phyloP scores from a whole-genome alignment of 805 yeast species.

The Hanseniaspora occidentalis region DNA sequence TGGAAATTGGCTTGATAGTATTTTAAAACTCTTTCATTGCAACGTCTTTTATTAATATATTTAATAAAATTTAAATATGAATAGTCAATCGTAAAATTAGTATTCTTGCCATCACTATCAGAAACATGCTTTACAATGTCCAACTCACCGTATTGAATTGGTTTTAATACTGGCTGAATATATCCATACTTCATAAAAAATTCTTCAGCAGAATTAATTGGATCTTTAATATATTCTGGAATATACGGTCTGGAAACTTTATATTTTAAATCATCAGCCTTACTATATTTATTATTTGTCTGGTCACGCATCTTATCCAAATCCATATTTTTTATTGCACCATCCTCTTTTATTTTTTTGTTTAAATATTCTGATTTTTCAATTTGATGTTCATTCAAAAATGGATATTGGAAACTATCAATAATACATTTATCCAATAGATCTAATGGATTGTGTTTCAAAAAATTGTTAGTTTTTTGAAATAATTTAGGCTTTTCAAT shows the following conservation, averaged over 20 bases:
- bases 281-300: too few relatives aligned
- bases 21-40: background rate
- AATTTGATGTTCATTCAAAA: background rate
- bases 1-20: background rate
- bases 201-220: constrained; percentile 1
- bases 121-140: background rate
- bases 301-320: too few relatives aligned
- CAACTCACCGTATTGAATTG: background rate
- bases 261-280: background rate
- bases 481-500: background rate
- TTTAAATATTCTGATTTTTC: background rate
- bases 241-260: background rate
- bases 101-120: background rate
- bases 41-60: constrained; percentile 4
- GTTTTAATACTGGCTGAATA: constrained; percentile 1
- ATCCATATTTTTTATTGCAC: too few relatives aligned
- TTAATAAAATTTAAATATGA: background rate
- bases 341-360: too few relatives aligned
- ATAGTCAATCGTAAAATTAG: background rate
- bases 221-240: background rate
- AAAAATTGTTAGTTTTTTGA: background rate
- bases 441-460: background rate
- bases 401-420: background rate
- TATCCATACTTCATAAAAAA: constrained; percentile 5
- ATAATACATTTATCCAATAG: background rate